Conservation (phyloP, 176 grass and related monocot genomes). For the Musa beccarii region DNA sequence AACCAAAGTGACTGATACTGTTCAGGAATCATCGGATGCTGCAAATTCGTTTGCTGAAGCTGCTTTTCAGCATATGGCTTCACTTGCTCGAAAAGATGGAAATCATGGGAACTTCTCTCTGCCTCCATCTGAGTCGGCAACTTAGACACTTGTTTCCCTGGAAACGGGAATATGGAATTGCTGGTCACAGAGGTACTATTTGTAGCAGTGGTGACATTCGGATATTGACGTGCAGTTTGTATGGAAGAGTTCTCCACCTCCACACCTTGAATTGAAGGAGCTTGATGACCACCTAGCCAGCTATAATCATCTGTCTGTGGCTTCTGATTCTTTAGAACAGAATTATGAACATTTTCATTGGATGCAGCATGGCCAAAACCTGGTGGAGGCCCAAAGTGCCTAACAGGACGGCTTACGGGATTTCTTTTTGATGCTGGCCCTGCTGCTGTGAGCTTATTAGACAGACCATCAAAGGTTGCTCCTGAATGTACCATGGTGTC, state of each 20-base stretch:
- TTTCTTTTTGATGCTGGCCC: conserved; percentile 39
- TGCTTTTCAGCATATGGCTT: conserved; percentile 43
- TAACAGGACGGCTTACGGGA: conserved; percentile 61
- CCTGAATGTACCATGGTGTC: conserved; percentile 39
- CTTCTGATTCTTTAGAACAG: conserved; percentile 24
- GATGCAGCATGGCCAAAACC: conserved; percentile 41
- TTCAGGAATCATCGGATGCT: conserved; percentile 33
- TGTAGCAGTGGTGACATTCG: conserved; percentile 19
- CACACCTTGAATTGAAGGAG: conserved; percentile 16
- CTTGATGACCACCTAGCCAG: conserved; percentile 56
- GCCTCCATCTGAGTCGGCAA: conserved; percentile 6
- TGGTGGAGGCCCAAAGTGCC: conserved; percentile 62
- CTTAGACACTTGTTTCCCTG: conserved; percentile 32
- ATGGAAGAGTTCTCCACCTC: conserved; percentile 13
- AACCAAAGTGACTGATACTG: conserved; percentile 43
- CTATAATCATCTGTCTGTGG: conserved; percentile 55
- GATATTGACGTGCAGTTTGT: conserved; percentile 25
- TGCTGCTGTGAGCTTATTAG: conserved; percentile 33
- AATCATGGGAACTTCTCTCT: conserved; percentile 60
- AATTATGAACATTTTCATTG: conserved; percentile 34
- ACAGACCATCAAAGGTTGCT: conserved; percentile 19
- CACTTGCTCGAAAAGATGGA: conserved; percentile 55
- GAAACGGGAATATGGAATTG: conserved; percentile 39
- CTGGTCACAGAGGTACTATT: conserved; percentile 29
- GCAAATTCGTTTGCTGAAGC: conserved; percentile 34